Conservation (phyloP, 345 rosid species). For the Aegle marmelos region DNA sequence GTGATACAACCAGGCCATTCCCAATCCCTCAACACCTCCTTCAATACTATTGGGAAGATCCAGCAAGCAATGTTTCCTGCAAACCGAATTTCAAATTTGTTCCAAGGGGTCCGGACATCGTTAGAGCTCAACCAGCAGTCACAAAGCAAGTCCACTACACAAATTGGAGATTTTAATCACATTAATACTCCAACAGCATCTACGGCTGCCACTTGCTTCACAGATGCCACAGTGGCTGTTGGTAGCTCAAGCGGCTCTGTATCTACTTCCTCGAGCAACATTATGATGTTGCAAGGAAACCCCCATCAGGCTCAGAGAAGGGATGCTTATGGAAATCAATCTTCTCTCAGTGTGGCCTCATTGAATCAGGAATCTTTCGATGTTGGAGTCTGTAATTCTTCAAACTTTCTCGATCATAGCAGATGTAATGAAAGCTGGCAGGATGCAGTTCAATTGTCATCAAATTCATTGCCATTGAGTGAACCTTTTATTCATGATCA, state of each 20-base stretch:
- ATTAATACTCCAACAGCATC: constrained; percentile 31
- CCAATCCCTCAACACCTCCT: constrained; percentile 39
- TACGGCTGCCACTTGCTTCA: constrained; percentile 27
- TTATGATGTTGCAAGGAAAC: constrained; percentile 39
- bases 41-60: constrained; percentile 43
- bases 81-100: constrained; percentile 35
- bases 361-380: constrained; percentile 37
- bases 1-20: constrained; percentile 44
- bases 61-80: constrained; percentile 38
- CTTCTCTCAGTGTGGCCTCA: constrained; percentile 40
- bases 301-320: constrained; percentile 27
- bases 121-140: constrained; percentile 46
- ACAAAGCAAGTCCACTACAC: constrained; percentile 35
- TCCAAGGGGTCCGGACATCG: constrained; percentile 43
- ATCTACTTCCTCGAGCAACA: constrained; percentile 38
- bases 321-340: constrained; percentile 37
- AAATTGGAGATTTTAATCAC: constrained; percentile 42
- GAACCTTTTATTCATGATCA: constrained; percentile 39
- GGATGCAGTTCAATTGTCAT: constrained; percentile 37
- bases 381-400: constrained; percentile 32
- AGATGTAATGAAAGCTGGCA: constrained; percentile 51
- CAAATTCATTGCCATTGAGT: constrained; percentile 41
- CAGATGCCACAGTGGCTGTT: constrained; percentile 30
- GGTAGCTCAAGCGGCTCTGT: constrained; percentile 42
- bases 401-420: constrained; percentile 44